Conservation (phyloP, 805 yeast genomes). For the Starmera dryadoides region DNA sequence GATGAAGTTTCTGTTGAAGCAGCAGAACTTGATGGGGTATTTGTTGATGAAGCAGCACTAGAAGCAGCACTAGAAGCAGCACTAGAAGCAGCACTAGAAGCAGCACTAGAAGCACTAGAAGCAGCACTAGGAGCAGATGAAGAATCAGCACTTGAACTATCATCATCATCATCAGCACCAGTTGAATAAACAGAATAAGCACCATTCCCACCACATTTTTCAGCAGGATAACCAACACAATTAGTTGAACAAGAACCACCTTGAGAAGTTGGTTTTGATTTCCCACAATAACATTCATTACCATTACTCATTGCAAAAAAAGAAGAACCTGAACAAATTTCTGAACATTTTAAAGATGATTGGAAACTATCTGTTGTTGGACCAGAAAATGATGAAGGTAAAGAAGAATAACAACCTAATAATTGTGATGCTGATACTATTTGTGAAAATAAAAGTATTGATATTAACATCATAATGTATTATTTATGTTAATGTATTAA, state of each 20-base stretch:
- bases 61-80: slow-evolving; percentile 12
- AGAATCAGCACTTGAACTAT: neutral
- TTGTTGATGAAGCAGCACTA: slow-evolving; percentile 2
- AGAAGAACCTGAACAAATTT: slow-evolving; percentile 32
- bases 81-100: slow-evolving; percentile 12
- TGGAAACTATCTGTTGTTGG: slow-evolving; percentile 38
- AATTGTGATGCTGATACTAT: neutral
- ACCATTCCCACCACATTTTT: slow-evolving; percentile 56
- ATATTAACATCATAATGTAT: too few relatives aligned
- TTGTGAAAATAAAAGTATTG: too few relatives aligned
- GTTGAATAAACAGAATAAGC: slow-evolving; percentile 40
- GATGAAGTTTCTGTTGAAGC: slow-evolving; percentile 10
- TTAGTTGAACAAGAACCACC: slow-evolving; percentile 26
- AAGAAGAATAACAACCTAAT: slow-evolving; percentile 3
- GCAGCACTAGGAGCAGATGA: neutral
- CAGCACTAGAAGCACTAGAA: slow-evolving; percentile 4
- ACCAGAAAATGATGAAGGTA: slow-evolving; percentile 3
- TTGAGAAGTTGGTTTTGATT: slow-evolving; percentile 30
- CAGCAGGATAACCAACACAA: slow-evolving; percentile 53
- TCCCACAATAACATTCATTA: slow-evolving; percentile 53
- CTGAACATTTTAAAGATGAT: slow-evolving; percentile 37
- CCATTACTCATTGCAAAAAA: slow-evolving; percentile 43
- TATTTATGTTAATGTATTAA: too few relatives aligned
- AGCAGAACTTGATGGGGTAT: slow-evolving; percentile 10
- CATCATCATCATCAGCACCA: slow-evolving; percentile 9